Evolutionary conservation across 148 eudicot species (phyloP).

Genomic region (Rhododendron ovatum): DNA sequence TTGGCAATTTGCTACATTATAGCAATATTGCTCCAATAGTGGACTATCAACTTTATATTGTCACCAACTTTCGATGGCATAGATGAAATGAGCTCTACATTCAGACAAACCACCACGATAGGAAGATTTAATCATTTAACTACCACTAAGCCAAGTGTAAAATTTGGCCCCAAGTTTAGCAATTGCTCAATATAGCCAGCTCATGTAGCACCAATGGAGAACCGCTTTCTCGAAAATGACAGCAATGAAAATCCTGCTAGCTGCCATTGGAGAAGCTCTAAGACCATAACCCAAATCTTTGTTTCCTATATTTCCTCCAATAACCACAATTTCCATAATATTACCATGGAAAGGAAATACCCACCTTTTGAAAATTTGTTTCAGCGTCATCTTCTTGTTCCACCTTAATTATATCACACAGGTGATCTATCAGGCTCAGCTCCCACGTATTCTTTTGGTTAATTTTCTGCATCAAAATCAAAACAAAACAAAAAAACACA

Average conservation of each 20-base stretch:
- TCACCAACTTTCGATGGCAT: not conserved
- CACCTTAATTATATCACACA: slow-evolving; percentile 74
- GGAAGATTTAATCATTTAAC: not conserved
- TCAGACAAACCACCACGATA: not conserved
- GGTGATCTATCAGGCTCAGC: slow-evolving; percentile 84
- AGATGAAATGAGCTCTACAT: not conserved
- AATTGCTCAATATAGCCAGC: not conserved
- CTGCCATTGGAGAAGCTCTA: not conserved
- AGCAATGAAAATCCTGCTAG: not conserved
- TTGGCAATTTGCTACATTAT: not conserved
- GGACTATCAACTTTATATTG: not conserved
- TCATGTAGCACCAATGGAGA: not conserved
- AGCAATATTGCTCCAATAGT: not conserved
- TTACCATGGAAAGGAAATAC: too few species aligned
- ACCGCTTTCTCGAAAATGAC: not conserved
- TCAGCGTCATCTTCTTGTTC: slow-evolving; percentile 69
- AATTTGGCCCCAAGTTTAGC: not conserved
- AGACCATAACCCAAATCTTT: not conserved
- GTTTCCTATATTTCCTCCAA: not conserved
- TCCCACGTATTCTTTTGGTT: slow-evolving; percentile 99
- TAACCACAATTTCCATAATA: not conserved
- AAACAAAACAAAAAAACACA: not conserved
- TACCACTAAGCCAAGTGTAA: not conserved
- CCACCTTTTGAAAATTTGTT: slow-evolving; percentile 22
- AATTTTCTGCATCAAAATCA: slow-evolving; percentile 57